Evolutionary conservation across 2,329 filamentous ascomycete genomes (phyloP).

Genomic region (Aspergillus pseudoglaucus): DNA sequence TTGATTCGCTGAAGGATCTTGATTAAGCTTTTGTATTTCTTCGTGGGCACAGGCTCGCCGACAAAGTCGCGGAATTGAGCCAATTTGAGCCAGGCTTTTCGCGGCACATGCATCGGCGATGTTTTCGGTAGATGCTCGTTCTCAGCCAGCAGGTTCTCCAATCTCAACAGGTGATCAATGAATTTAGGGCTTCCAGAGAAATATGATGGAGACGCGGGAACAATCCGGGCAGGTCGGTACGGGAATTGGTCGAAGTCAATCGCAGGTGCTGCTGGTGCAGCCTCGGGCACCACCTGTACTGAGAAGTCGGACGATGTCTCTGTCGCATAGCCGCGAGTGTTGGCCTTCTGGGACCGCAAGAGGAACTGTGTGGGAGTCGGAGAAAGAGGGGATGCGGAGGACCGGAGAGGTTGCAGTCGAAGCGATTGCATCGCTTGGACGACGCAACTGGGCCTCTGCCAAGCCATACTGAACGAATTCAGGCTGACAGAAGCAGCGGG

Average conservation of each 20-base stretch:
- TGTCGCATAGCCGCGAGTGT: conserved; percentile 23
- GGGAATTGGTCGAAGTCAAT: conserved; percentile 26
- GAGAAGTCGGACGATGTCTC: conserved; percentile 8
- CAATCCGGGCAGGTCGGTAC: conserved; percentile 57
- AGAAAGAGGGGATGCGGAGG: conserved; percentile 11
- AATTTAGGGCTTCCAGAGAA: conserved; percentile 82
- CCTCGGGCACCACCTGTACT: neutral
- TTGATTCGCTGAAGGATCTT: conserved; percentile 73
- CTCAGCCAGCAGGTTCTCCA: conserved; percentile 65
- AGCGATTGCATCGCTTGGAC: conserved; percentile 29
- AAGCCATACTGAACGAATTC: conserved; percentile 26
- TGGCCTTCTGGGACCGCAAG: conserved; percentile 10
- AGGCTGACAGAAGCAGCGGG: conserved; percentile 8
- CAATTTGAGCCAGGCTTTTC: conserved; percentile 73
- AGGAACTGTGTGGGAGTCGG: conserved; percentile 8
- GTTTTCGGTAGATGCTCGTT: conserved; percentile 68
- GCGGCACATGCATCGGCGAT: conserved; percentile 58
- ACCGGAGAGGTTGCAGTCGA: conserved; percentile 40
- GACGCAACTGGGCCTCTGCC: conserved; percentile 30
- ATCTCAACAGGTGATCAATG: conserved; percentile 71
- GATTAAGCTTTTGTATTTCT: conserved; percentile 73
- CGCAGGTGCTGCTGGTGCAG: conserved; percentile 22
- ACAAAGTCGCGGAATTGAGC: conserved; percentile 65
- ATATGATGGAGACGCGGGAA: conserved; percentile 87
- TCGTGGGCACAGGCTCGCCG: conserved; percentile 66